These are phyloP conservation scores for Chloris gayana DNA, from an alignment of 176 grass and related monocot species.

Conservation along the genomic window DNA sequence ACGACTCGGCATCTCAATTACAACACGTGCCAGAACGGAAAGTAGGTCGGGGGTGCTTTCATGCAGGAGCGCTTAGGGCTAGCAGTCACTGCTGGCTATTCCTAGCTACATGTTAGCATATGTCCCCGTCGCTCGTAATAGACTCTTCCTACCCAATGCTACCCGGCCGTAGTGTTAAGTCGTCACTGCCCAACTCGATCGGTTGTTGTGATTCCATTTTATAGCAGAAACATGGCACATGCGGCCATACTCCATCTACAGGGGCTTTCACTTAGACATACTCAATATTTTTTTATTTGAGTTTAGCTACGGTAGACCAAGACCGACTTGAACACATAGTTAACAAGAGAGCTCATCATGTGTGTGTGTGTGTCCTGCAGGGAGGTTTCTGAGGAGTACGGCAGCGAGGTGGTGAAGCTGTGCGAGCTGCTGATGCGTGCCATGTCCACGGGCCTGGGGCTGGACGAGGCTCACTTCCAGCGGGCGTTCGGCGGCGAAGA, in stretches of 20 bases:
- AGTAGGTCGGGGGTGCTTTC: slow-evolving; percentile 37
- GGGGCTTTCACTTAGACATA: background rate
- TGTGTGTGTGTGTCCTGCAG: background rate
- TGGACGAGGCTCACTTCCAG: slow-evolving; percentile 58
- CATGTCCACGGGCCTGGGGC: slow-evolving; percentile 71
- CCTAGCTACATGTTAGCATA: background rate
- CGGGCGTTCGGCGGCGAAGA: slow-evolving; percentile 57
- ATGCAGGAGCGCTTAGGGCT: slow-evolving; percentile 21
- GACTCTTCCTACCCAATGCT: no score
- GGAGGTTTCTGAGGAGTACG: slow-evolving; percentile 73
- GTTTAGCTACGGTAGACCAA: no score
- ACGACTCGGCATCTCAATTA: slow-evolving; percentile 9
- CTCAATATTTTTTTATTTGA: no score
- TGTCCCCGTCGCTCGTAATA: background rate
- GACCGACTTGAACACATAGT: no score
- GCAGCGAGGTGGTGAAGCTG: slow-evolving; percentile 51
- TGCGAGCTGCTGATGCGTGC: slow-evolving; percentile 65
- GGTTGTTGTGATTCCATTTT: background rate
- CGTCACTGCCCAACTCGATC: background rate
- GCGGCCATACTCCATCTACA: background rate
- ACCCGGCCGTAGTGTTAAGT: no score
- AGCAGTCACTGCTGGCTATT: background rate
- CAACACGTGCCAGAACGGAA: slow-evolving; percentile 37
- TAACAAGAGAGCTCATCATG: no score
- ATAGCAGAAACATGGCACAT: background rate